Base-by-base conservation (phyloP, 140 eudicot species). In the Bidens hawaiensis region DNA sequence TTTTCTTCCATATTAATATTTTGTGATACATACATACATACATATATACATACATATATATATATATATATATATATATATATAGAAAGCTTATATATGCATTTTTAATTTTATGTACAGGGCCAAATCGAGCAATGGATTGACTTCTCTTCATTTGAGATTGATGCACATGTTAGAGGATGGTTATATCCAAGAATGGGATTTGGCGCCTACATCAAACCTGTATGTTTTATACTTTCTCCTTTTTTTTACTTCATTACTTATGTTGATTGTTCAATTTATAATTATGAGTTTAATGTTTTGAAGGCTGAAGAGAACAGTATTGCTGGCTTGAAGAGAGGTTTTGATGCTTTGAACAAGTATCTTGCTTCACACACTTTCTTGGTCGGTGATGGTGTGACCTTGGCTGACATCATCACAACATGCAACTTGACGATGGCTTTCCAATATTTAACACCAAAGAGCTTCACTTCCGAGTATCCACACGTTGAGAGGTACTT, bases 121-220 rank as follows among this genome's bases (percentile, higher is more conserved):
- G 33, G 33, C 33, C 6, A 28, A 3, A 28, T 4, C 6, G 33
- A 28, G 33, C 33, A 28, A 18, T 88, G 96, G 96, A 80, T 80
- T 47, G 96, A 88, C 75, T 80, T 85, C 56, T 30, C 94, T 47
- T 47, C 94, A 16, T 23, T 67, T 26, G 94, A 85, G 72, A 62
- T 88, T 49, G 96, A 85, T 71, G 42, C 65, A 15, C 69, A 79
- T 52, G 23, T 82, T 21, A 43, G 61, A 13, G 54, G 78, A n/a
- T 15, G 19, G 19, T 15, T 0, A 85, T 90, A 94, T 13, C 96
- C 96, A 31, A 72, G 96, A 33, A 3, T 85, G n/a, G 90, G 85
- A 36, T 64, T 3, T 17, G 46, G 25, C 65, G 19, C 66, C 38
- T 62, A 85, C 62, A 60, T 85, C 62, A 80, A 81, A 34, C 81